Base-by-base conservation (phyloP, 345 rosid genomes). In the Abelmoschus esculentus region DNA sequence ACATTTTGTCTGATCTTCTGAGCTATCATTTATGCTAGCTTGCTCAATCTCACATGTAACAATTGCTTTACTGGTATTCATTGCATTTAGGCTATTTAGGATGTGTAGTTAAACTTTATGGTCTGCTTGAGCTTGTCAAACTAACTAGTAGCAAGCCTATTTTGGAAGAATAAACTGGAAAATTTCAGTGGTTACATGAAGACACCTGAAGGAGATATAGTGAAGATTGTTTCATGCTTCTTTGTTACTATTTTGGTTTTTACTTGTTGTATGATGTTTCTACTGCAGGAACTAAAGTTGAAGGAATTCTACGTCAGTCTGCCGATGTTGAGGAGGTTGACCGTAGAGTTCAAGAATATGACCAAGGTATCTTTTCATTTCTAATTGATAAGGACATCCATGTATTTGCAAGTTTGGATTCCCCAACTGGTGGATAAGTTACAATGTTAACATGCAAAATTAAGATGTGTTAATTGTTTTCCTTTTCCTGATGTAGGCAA, bases 261-360 rank as follows among this genome's bases (percentile, higher is more conserved):
- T 64, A 61, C 73, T 53, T 18, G 22, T 31, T 17, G 5, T 58
- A 11, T 19, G 11, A 49, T 59, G 44, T 78, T 77, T 79, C 79
- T 79, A 61, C 54, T 32, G 29, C 80, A 95, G 99, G 99, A 81
- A 83, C 80, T 44, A 90, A 84, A 73, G 87, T 87, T 58, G 99
- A 91, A 79, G 99, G 99, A 57, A 88, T 95, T 73, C 78, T 95
- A 77, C 81, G 99, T 69, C 99, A 89, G 72, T 75, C 97, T 62
- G 99, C 99, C 14, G 99, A 91, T 77, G 97, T 95, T 69, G 99
- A 95, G 84, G 97, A 91, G 86, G 99, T 95, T 56, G 97, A 95
- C 67, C 86, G 72, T 54, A 90, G 97, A 83, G 96, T 91, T 79
- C 92, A 87, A 80, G 96, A 89, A 80, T 95, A 95, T 74, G 99